Base-by-base conservation (phyloP, 106 monocot genomes). In the Acanthochlamys bracteata region DNA sequence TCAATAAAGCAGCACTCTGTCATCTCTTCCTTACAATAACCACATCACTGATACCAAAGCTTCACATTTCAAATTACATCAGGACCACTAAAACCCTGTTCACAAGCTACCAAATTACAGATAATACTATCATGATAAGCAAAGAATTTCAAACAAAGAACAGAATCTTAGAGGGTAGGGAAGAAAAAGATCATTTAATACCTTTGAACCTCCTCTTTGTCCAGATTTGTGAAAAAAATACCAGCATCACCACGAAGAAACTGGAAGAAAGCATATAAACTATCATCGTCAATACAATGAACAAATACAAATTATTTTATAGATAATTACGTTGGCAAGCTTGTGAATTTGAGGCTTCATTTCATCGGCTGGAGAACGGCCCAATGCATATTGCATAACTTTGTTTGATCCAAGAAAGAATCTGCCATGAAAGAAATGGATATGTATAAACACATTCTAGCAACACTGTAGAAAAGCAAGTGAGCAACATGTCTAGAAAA, bases 371-470 rank as follows among this genome's bases (percentile, higher is more conserved):
- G 41, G 54, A 0, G 91, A 85, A 7, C 85, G 75, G 0, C 96
- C 91, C 47, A 98, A 63, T 7, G 96, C 47, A 25, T 88, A 59
- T 73, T 91, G 91, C 96, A 98, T 98, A 13, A 92, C 96, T 71
- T 91, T 98, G 61, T 92, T 98, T 40, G 88, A 83, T 24, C 88
- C 91, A 46, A 98, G 88, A 77, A 98, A 98, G 60, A 98, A 82
- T 69, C 96, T 96, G 39, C 51, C 13, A 73, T 9, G 9, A 73
- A 43, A 42, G 52, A n/a, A 8, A 12, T 12, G 41, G 42, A 15
- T 6, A 41, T 2, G 4, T 7, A 40, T 11, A 63, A 33, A 59
- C 7, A 26, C 21, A 23, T 0, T 16, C 7, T 25, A 25, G 49
- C 17, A 14, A 10, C 33, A 49, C 10, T 14, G 49, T 4, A 49